Conservation (phyloP, 768 basidiomycete species). For the Cystofilobasidium ferigula region DNA sequence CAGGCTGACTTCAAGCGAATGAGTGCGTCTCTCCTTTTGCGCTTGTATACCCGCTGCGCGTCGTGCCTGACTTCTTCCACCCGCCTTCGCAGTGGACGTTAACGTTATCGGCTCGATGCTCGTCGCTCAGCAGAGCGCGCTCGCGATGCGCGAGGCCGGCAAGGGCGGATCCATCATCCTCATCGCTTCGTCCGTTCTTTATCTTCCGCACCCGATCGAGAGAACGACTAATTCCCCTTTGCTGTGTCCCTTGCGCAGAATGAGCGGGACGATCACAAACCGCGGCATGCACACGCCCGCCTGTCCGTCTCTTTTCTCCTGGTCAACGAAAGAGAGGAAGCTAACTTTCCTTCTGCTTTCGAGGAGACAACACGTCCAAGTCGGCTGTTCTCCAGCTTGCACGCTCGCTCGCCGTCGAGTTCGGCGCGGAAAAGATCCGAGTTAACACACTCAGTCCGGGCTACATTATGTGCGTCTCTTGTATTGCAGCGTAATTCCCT, state of each 20-base stretch:
- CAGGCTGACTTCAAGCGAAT: conserved; percentile 7
- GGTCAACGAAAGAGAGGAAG: no score
- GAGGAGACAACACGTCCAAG: neutral
- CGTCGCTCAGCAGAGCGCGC: neutral
- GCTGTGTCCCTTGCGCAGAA: neutral
- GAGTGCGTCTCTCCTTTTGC: no score
- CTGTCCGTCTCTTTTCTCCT: neutral
- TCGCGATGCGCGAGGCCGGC: neutral
- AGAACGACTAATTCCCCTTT: neutral
- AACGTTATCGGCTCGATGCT: conserved; percentile 9
- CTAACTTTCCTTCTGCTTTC: neutral
- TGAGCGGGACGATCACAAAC: conserved; percentile 1
- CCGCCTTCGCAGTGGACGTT: neutral
- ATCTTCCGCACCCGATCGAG: neutral
- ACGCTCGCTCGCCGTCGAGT: conserved; percentile 1
- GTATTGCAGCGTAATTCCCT: no score
- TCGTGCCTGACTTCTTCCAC: no score
- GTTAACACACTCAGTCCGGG: neutral
- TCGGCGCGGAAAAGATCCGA: neutral
- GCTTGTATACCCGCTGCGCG: no score
- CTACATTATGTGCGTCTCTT: neutral
- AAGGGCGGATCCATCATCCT: conserved; percentile 1
- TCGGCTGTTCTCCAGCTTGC: conserved; percentile 2
- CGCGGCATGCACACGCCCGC: neutral
- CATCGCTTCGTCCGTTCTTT: neutral